A percentile compares a stretch with the other conserved stretches of the same genome.
Evolutionary conservation across 305 asterid species (phyloP).

Genomic region (Fraxinus velutina): DNA sequence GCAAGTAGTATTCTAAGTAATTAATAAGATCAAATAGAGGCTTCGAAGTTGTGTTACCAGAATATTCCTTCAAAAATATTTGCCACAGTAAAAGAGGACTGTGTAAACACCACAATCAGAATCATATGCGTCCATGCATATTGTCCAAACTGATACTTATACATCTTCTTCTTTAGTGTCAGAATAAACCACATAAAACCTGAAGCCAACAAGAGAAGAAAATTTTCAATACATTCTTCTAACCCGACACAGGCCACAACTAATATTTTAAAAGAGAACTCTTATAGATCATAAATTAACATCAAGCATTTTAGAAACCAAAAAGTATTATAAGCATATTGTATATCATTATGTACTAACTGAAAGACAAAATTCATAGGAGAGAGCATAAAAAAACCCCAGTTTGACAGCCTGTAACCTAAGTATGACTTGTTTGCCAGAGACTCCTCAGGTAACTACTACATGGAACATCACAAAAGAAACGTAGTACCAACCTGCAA

Average conservation of each 20-base stretch:
- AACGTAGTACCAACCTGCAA: constrained; percentile 58
- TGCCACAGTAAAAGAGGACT: constrained; percentile 93
- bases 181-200: constrained; percentile 99
- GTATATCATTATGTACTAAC: constrained; percentile 1
- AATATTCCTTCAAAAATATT: constrained; percentile 94
- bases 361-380: not conserved
- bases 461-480: constrained; percentile 12
- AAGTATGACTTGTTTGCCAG: constrained; percentile 3
- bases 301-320: not conserved
- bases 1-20: constrained; percentile 12
- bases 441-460: constrained; percentile 2
- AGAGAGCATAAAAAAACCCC: constrained; percentile 7
- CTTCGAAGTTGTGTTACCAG: constrained; percentile 50
- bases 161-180: constrained; percentile 88
- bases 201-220: constrained; percentile 34
- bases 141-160: constrained; percentile 98
- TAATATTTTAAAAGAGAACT: not conserved
- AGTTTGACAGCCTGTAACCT: not conserved
- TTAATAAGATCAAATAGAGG: constrained; percentile 14
- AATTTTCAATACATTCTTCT: constrained; percentile 22
- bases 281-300: not conserved
- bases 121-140: constrained; percentile 99
- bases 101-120: constrained; percentile 90
- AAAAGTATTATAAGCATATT: not conserved
- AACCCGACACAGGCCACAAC: not conserved